These are phyloP conservation scores for Aspergillus sclerotioniger DNA, from an alignment of 495 filamentous ascomycete species.

Conservation along the genomic window DNA sequence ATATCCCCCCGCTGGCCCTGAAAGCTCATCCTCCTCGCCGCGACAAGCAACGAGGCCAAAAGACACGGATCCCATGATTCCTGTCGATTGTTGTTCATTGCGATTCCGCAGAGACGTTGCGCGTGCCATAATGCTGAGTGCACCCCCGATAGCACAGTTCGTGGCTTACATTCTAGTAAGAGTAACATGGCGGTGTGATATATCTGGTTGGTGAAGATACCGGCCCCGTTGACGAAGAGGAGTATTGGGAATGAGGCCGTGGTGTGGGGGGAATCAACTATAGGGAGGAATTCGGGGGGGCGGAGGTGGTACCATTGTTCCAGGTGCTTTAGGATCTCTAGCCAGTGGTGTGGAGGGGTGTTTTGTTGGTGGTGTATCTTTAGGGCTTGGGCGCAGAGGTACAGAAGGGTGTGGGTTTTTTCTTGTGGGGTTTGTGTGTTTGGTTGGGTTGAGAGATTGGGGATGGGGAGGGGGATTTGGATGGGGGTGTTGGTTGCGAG, in stretches of 20 bases:
- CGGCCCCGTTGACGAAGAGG: constrained; percentile 40
- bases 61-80: constrained; percentile 39
- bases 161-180: constrained; percentile 37
- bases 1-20: constrained; percentile 36
- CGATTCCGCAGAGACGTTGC: constrained; percentile 36
- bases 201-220: constrained; percentile 38
- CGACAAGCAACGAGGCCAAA: constrained; percentile 34
- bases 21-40: constrained; percentile 38
- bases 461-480: constrained; percentile 22
- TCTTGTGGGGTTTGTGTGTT: constrained; percentile 23
- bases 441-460: constrained; percentile 18
- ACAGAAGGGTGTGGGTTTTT: constrained; percentile 27
- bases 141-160: constrained; percentile 25
- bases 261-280: constrained; percentile 32
- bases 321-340: constrained; percentile 29
- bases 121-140: constrained; percentile 44
- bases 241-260: constrained; percentile 35
- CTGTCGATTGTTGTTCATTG: constrained; percentile 35
- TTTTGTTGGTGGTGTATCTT: constrained; percentile 23
- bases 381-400: constrained; percentile 30
- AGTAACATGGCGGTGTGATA: constrained; percentile 45
- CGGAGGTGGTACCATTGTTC: constrained; percentile 36
- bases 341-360: constrained; percentile 23
- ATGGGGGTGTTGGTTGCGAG: constrained; percentile 28
- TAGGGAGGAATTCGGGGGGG: constrained; percentile 32